Conservation (phyloP, 1,284 basidiomycete species). For the Gymnopus androsaceus region DNA sequence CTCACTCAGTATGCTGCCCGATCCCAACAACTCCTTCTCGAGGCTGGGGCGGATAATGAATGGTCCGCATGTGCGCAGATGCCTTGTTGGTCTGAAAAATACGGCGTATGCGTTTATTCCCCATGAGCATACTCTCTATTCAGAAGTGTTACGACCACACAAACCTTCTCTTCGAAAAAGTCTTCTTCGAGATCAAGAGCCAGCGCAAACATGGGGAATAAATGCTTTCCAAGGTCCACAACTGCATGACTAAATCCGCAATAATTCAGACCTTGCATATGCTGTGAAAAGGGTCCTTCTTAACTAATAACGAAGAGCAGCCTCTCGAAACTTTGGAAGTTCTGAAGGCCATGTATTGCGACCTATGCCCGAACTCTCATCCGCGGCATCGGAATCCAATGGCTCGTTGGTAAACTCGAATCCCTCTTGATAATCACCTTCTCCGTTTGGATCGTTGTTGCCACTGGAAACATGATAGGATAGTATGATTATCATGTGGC, state of each 20-base stretch:
- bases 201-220: conserved; percentile 86
- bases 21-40: conserved; percentile 75
- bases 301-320: conserved; percentile 66
- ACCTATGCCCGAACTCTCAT: conserved; percentile 47
- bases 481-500: too few relatives aligned
- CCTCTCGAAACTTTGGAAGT: conserved; percentile 52
- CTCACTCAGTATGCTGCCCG: conserved; percentile 79
- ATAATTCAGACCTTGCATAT: background rate
- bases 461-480: too few relatives aligned
- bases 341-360: conserved; percentile 66
- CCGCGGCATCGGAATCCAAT: conserved; percentile 11
- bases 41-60: conserved; percentile 79
- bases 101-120: too few relatives aligned
- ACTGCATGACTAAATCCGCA: conserved; percentile 37
- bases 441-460: conserved; percentile 63
- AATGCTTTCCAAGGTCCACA: conserved; percentile 58
- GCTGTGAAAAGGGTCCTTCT: conserved; percentile 15
- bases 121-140: too few relatives aligned
- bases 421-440: conserved; percentile 79
- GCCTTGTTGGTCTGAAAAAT: conserved; percentile 59
- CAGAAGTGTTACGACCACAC: too few relatives aligned
- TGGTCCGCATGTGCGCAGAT: conserved; percentile 75
- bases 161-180: conserved; percentile 84
- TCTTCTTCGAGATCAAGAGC: conserved; percentile 74
- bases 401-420: conserved; percentile 75